A percentile compares a stretch with the other conserved stretches of the same genome.
Evolutionary conservation across 1,284 basidiomycete species (phyloP).

Genomic region (Apiotrichum gamsii): DNA sequence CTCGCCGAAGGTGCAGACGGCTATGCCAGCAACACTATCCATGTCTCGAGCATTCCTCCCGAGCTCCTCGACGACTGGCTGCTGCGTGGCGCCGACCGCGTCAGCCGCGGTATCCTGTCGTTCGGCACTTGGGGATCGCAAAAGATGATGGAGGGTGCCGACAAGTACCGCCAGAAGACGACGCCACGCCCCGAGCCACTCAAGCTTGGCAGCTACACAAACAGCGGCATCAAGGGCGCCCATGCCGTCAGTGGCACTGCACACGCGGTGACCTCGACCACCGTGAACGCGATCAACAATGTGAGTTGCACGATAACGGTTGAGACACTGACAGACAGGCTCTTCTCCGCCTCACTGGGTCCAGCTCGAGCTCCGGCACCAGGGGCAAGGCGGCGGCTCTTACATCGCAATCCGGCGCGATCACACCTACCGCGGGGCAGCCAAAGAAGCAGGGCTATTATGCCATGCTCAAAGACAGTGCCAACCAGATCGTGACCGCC

Average conservation of each 20-base stretch:
- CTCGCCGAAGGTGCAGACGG: conserved; percentile 53
- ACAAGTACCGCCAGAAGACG: conserved; percentile 53
- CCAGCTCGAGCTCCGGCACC: too few species aligned
- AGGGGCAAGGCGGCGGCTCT: neutral
- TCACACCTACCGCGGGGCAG: neutral
- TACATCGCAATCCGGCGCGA: too few species aligned
- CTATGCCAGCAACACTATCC: conserved; percentile 46
- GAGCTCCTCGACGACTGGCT: conserved; percentile 63
- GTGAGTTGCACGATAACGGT: too few species aligned
- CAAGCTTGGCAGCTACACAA: conserved; percentile 1
- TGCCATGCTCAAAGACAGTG: neutral
- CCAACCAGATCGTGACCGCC: neutral
- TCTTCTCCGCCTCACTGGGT: neutral
- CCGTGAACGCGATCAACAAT: conserved; percentile 10
- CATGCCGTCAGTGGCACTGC: conserved; percentile 1
- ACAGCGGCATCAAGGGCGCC: neutral
- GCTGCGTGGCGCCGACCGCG: conserved; percentile 59
- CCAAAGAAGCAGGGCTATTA: neutral
- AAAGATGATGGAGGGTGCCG: conserved; percentile 59
- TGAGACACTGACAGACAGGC: too few species aligned
- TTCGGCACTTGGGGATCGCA: conserved; percentile 60
- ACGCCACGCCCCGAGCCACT: conserved; percentile 13
- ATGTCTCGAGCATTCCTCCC: conserved; percentile 56
- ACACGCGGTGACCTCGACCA: conserved; percentile 5
- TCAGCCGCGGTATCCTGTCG: conserved; percentile 61